These are phyloP conservation scores for Cardamine occulta DNA, from an alignment of 345 rosid genomes.

Conservation along the genomic window DNA sequence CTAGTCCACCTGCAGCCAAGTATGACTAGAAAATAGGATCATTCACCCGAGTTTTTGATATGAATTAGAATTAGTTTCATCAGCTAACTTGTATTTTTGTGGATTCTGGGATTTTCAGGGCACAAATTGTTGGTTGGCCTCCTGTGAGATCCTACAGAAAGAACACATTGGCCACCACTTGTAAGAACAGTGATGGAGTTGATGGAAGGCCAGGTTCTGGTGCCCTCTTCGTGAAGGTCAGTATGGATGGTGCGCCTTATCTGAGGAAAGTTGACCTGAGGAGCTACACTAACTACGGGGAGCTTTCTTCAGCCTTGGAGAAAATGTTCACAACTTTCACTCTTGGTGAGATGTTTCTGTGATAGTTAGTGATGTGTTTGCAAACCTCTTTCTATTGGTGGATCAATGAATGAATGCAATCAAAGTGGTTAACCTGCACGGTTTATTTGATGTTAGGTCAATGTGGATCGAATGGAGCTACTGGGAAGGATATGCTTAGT, in stretches of 20 bases:
- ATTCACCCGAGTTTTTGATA: slow-evolving; percentile 7
- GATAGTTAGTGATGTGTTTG: slow-evolving; percentile 13
- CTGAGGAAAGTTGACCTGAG: slow-evolving; percentile 89
- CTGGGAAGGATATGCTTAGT: slow-evolving; percentile 63
- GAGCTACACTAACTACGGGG: slow-evolving; percentile 66
- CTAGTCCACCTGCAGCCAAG: slow-evolving; percentile 78
- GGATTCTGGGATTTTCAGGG: slow-evolving; percentile 30
- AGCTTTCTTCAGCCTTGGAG: slow-evolving; percentile 82
- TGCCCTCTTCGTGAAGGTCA: slow-evolving; percentile 81
- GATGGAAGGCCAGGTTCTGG: slow-evolving; percentile 79
- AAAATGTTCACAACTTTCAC: slow-evolving; percentile 96
- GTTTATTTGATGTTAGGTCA: slow-evolving; percentile 56
- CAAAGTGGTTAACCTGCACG: slow-evolving; percentile 21
- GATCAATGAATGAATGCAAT: slow-evolving; percentile 2
- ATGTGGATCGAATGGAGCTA: slow-evolving; percentile 66
- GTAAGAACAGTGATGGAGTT: slow-evolving; percentile 85
- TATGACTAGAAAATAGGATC: slow-evolving; percentile 33
- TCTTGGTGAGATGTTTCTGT: slow-evolving; percentile 60
- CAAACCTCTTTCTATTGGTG: neutral
- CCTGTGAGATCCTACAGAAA: slow-evolving; percentile 50
- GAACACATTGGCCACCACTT: slow-evolving; percentile 62
- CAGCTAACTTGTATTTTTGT: slow-evolving; percentile 13
- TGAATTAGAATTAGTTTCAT: neutral
- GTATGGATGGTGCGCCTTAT: slow-evolving; percentile 98
- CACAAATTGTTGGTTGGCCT: slow-evolving; percentile 50